Base-by-base conservation (phyloP, 73 alveolate species). In the Uronychia setigera region DNA sequence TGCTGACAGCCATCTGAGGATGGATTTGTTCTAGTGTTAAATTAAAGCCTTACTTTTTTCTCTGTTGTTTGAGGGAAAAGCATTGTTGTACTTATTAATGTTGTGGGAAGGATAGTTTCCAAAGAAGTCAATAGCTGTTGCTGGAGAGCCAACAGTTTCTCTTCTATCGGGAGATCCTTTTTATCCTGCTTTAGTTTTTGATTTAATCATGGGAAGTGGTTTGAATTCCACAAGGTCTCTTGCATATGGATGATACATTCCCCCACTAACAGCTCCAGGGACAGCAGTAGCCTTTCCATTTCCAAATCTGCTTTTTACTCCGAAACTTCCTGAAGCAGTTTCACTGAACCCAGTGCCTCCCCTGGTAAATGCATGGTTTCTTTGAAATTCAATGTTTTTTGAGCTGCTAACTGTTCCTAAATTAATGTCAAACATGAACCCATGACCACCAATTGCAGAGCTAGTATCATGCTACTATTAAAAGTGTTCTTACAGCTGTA, bases 311-410 rank as follows among this genome's bases (percentile, higher is more conserved):
- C 67, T 46, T 19, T 46, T 46, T 19, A 46, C 67, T 46, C 67
- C 67, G 19, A 46, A 46, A 19, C 67, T 46, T 19, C 67, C 67
- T 11, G 67, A 46, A 5, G 67, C 67, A 19, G 67, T 46, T 19
- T 46, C 67, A 46, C 67, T 46, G 67, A 46, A 46, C 19, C 67
- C 67, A 11, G 67, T 46, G 67, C 67, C 67, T 46, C 67, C 67
- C 19, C 67, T 46, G 67, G 67, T 46, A 46, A 46, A 46, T 19
- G 67, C 67, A 19, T 46, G 67, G 19, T 46, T 46, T 46, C 67
- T 5, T 19, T 46, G 67, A 46, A 46, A 46, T 19, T 46, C 67
- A 46, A 46, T 46, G 19, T 46, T 46, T 46, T 46, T 46, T 11
- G 67, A 46, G 67, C 67, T 46, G 19, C n/a, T 11, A 5, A 46